These are phyloP conservation scores for Eucalyptus grandis DNA, from an alignment of 345 rosid genomes.

Conservation along the genomic window DNA sequence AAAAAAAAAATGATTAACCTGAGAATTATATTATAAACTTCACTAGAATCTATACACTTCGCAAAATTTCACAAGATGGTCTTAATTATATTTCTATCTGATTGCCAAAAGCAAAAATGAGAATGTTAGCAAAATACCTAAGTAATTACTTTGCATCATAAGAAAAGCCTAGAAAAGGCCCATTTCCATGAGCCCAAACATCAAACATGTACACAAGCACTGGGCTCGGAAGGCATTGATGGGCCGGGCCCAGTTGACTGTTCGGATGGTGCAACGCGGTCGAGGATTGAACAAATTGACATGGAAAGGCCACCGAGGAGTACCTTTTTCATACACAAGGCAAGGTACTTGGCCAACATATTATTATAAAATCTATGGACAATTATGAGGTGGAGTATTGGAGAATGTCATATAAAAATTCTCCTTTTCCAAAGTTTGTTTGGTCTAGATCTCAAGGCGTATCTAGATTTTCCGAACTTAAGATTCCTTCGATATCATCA, in stretches of 20 bases:
- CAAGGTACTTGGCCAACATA: neutral
- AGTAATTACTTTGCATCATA: neutral
- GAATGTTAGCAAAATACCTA: neutral
- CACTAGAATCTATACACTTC: neutral
- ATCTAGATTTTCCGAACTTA: rapidly evolving
- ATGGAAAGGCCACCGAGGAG: neutral
- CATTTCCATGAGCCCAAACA: neutral
- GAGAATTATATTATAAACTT: neutral
- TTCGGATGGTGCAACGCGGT: neutral
- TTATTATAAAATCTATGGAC: neutral
- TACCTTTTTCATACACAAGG: neutral
- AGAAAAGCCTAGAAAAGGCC: neutral
- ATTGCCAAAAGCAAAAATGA: neutral
- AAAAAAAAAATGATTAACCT: neutral
- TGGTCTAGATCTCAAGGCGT: neutral
- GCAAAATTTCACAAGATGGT: neutral
- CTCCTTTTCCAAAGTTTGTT: neutral
- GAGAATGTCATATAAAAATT: neutral
- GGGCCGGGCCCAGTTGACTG: neutral
- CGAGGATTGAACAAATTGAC: neutral
- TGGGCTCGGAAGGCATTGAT: neutral
- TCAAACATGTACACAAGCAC: neutral
- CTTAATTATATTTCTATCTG: neutral
- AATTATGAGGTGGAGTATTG: neutral
- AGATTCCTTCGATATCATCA: neutral